phyloP scores from a whole-genome alignment of 1,284 basidiomycete genomes.

The Ganoderma lucidum region DNA sequence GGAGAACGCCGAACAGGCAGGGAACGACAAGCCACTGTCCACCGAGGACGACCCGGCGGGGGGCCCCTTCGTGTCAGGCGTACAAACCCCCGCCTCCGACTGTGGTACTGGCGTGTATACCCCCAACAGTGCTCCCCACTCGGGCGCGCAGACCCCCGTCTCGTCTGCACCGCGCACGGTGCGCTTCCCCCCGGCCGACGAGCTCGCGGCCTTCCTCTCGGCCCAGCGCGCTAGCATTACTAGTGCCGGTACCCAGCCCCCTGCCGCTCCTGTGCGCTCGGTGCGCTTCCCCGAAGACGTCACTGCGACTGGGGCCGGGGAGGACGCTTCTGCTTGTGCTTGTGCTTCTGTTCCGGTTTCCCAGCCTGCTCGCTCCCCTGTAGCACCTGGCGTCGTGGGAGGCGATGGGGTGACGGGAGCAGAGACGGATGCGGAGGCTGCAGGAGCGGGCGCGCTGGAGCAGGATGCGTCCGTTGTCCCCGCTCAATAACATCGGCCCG shows the following conservation, averaged over 20 bases:
- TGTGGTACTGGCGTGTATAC: not conserved
- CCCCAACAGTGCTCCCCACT: not conserved
- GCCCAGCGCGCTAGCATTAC: not conserved
- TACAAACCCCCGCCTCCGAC: not conserved
- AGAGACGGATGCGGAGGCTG: not conserved
- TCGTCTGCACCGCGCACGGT: conserved; percentile 11
- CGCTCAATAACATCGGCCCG: conserved; percentile 48
- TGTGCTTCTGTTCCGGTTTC: not conserved
- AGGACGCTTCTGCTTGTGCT: not conserved
- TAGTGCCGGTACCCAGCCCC: not conserved
- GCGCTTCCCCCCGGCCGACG: conserved; percentile 21
- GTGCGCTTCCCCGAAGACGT: conserved; percentile 26
- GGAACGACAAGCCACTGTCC: not conserved
- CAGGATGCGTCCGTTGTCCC: conserved; percentile 25
- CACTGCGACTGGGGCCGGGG: not conserved
- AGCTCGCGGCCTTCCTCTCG: conserved; percentile 12
- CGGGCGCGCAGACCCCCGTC: conserved; percentile 17
- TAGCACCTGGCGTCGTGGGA: conserved; percentile 3
- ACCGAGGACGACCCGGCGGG: not conserved
- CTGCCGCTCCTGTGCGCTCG: conserved; percentile 10
- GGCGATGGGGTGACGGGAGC: not conserved
- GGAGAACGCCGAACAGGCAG: conserved; percentile 1
- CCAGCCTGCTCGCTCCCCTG: not conserved
- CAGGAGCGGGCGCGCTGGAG: not conserved
- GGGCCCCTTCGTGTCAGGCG: not conserved